Conservation (phyloP, 2,329 filamentous ascomycete genomes). For the Coniochaeta sp. region DNA sequence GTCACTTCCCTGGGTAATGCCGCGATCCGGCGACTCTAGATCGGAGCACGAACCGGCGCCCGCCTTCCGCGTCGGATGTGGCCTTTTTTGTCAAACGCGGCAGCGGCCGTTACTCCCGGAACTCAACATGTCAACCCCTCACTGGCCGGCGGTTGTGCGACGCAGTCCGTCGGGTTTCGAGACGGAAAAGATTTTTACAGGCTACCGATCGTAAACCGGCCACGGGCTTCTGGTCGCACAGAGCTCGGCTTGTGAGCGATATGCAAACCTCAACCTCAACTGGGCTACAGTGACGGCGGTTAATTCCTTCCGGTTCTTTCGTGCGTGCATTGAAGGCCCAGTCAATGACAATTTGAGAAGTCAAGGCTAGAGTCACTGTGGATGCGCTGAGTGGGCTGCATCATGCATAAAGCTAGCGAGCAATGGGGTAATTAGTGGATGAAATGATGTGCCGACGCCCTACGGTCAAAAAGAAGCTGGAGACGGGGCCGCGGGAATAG, state of each 20-base stretch:
- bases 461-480: background rate
- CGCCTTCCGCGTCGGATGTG: background rate
- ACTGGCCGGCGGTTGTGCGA: background rate
- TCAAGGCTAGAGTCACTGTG: background rate
- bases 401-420: background rate
- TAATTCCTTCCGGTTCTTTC: background rate
- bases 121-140: background rate
- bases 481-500: background rate
- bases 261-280: background rate
- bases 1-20: background rate
- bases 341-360: background rate
- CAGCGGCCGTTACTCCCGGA: background rate
- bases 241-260: background rate
- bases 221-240: background rate
- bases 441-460: background rate
- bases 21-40: background rate
- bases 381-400: background rate
- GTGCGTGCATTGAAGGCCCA: background rate
- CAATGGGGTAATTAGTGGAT: background rate
- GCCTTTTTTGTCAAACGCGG: background rate
- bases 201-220: background rate
- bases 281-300: background rate
- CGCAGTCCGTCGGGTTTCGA: background rate
- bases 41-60: background rate
- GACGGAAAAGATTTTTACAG: background rate